phyloP scores from a whole-genome alignment of 2,329 filamentous ascomycete genomes.

The Nothomitra cinnamomea region DNA sequence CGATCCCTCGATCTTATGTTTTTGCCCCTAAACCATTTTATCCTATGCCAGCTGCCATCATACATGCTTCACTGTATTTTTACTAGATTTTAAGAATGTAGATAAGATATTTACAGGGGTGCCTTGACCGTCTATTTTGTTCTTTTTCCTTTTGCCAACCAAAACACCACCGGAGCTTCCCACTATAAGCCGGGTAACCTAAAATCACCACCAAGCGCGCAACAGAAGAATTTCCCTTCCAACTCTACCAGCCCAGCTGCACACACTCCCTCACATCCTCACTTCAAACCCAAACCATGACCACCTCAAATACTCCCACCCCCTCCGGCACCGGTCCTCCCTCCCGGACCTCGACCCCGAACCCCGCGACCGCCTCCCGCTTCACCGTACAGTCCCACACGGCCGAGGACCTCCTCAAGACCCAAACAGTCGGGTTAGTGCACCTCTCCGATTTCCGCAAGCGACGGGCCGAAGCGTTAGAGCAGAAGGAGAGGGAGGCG shows the following conservation, averaged over 20 bases:
- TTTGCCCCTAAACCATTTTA: too few relatives aligned
- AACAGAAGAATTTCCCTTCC: too few relatives aligned
- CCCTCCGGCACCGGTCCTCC: conserved; percentile 3
- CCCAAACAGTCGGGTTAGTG: conserved; percentile 78
- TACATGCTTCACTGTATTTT: too few relatives aligned
- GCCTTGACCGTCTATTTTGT: too few relatives aligned
- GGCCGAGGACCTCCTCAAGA: conserved; percentile 67
- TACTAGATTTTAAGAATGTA: too few relatives aligned
- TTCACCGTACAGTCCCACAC: conserved; percentile 64
- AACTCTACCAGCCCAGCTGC: not conserved
- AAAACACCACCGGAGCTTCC: too few relatives aligned
- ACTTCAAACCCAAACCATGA: not conserved
- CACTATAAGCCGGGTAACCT: too few relatives aligned
- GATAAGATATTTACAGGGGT: too few relatives aligned
- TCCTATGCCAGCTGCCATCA: too few relatives aligned
- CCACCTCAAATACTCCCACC: not conserved
- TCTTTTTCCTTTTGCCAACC: too few relatives aligned
- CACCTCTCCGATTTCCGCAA: conserved; percentile 90
- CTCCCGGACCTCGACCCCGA: conserved; percentile 26
- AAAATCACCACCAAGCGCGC: too few relatives aligned
- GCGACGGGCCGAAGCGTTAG: conserved; percentile 81
- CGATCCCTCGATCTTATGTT: too few relatives aligned
- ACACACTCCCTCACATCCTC: not conserved
- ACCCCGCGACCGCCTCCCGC: conserved; percentile 30
- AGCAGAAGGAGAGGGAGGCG: conserved; percentile 71